Evolutionary conservation across 495 filamentous ascomycete genomes (phyloP), one percentile per base, ranked within the genome.

Genomic region (Amphirosellinia nigrospora): DNA sequence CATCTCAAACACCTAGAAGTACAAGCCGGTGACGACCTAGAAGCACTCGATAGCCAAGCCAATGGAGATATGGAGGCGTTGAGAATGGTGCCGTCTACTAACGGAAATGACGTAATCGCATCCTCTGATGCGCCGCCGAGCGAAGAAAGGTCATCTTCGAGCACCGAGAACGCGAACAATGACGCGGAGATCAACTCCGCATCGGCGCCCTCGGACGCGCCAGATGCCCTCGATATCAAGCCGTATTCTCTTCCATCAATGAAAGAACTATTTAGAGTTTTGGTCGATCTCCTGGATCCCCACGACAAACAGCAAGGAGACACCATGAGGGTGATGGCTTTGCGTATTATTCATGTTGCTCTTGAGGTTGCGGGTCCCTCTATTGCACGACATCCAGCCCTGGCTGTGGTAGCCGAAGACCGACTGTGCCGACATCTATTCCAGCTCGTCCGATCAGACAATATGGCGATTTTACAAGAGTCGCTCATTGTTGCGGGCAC

Each of bases 331-430:
- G 93, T 98, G 28, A 98, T 98, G 94, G 96, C 96, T 7, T 82
- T 99, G 64, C 87, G 96, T 39, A 98, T 99, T 68, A 97, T 98
- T 68, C 96, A 98, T 83, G 96, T 99, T 41, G 95, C 96, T 13
- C 86, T 99, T 46, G 96, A 99, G 78, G 94, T 98, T 68, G 94
- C 96, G 28, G 96, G 96, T 0, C 95, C 96, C 1, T 97, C 94
- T 0, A 98, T 99, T 75, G 93, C 94, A 56, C 92, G 92, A 68
- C 96, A 99, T 78, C 94, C 95, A 8, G 94, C 91, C 62, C 82
- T 99, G 63, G 94, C 96, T 30, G 89, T 86, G 15, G 83, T 98
- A 45, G 96, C 96, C 1, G 93, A 97, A 77, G 94, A 99, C 80
- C 93, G 94, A 65, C 85, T 99, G 34, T 99, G 96, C 77, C 90